Conservation (phyloP, 2,329 filamentous ascomycete species). For the Cryphonectria parasitica region DNA sequence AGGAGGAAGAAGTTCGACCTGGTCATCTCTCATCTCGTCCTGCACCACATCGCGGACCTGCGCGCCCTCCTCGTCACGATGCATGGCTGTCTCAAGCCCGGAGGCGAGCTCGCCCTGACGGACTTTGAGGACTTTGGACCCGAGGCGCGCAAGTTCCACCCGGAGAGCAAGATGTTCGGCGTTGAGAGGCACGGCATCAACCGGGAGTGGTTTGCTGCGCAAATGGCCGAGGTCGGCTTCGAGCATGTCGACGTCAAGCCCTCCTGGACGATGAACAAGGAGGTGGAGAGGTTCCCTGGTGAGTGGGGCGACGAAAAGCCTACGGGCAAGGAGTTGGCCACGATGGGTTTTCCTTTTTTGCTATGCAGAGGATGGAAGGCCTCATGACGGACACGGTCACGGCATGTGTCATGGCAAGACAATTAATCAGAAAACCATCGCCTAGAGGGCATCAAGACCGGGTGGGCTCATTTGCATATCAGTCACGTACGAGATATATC, state of each 20-base stretch:
- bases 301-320: slow-evolving; percentile 41
- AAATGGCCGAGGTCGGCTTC: slow-evolving; percentile 53
- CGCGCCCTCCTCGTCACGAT: slow-evolving; percentile 48
- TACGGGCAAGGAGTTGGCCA: slow-evolving; percentile 31
- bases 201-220: slow-evolving; percentile 42
- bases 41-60: slow-evolving; percentile 59
- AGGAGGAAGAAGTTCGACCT: slow-evolving; percentile 51
- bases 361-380: slow-evolving; percentile 41
- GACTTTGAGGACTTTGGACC: slow-evolving; percentile 62
- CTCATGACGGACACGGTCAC: background rate
- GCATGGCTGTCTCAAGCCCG: slow-evolving; percentile 49
- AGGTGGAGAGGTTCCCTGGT: slow-evolving; percentile 51
- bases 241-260: slow-evolving; percentile 50
- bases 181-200: slow-evolving; percentile 60
- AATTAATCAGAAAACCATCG: background rate
- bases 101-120: slow-evolving; percentile 55
- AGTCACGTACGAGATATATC: background rate
- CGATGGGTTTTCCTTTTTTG: slow-evolving; percentile 45
- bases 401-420: background rate
- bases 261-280: slow-evolving; percentile 54
- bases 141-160: slow-evolving; percentile 56
- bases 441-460: background rate
- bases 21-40: slow-evolving; percentile 55
- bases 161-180: slow-evolving; percentile 53
- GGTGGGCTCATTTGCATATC: too few species aligned